Percentiles rank a stretch among this genome's conserved stretches.
phyloP scores from a whole-genome alignment of 495 filamentous ascomycete species.

The Podospora didyma region DNA sequence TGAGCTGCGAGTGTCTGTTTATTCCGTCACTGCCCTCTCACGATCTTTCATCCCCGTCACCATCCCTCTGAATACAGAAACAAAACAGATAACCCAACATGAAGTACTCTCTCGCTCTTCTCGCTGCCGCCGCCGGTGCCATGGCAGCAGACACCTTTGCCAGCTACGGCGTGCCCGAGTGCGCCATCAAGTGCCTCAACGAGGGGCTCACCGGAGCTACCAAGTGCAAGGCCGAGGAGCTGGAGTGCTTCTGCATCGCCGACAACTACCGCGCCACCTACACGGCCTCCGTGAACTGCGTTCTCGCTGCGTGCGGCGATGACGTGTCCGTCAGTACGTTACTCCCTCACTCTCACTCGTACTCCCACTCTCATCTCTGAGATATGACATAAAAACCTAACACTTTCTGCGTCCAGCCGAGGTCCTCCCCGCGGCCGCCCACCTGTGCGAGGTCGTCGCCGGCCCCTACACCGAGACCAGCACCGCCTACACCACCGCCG shows the following conservation, averaged over 20 bases:
- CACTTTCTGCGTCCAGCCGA: constrained; percentile 1
- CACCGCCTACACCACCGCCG: background rate
- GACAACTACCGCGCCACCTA: constrained; percentile 25
- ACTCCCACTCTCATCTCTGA: background rate
- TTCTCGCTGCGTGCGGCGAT: constrained; percentile 15
- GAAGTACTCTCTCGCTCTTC: constrained; percentile 14
- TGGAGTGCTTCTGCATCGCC: constrained; percentile 22
- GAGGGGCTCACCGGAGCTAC: constrained; percentile 13
- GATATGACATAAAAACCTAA: too few species aligned
- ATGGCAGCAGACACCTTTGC: background rate
- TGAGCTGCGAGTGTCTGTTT: too few species aligned
- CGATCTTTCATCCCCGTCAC: too few species aligned
- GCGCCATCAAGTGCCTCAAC: constrained; percentile 21
- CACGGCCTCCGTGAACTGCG: constrained; percentile 16
- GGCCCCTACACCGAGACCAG: constrained; percentile 2
- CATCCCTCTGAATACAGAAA: background rate
- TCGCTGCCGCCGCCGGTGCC: constrained; percentile 12
- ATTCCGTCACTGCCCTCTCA: too few species aligned
- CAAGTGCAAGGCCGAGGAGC: constrained; percentile 17
- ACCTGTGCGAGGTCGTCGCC: constrained; percentile 15
- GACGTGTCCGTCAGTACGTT: constrained; percentile 16
- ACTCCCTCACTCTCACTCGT: background rate
- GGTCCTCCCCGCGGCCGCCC: constrained; percentile 20
- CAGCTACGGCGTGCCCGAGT: constrained; percentile 16
- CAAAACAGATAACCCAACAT: constrained; percentile 3